phyloP scores from a whole-genome alignment of 345 rosid species.

The Syzygium aqueum region DNA sequence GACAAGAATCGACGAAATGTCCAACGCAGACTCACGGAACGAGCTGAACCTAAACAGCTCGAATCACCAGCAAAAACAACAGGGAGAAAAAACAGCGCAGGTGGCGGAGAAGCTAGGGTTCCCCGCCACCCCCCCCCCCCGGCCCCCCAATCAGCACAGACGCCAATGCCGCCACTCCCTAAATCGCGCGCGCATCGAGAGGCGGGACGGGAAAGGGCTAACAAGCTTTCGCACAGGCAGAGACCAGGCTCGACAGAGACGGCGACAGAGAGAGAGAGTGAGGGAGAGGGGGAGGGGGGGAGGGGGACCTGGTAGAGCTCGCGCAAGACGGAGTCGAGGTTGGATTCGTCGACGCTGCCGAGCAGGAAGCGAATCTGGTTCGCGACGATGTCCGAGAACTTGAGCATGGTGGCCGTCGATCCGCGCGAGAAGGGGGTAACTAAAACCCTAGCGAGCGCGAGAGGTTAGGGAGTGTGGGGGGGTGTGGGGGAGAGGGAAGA shows the following conservation, averaged over 20 bases:
- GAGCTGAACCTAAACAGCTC: neutral
- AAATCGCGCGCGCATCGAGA: neutral
- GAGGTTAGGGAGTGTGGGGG: no score
- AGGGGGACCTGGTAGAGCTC: slow-evolving; percentile 54
- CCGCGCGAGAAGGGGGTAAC: no score
- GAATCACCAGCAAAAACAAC: neutral
- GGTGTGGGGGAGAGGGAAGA: no score
- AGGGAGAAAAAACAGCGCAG: neutral
- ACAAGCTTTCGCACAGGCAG: neutral
- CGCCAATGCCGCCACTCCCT: neutral
- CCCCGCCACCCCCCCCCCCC: neutral
- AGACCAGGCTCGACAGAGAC: neutral
- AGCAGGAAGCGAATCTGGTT: slow-evolving; percentile 69
- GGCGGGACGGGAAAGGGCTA: neutral
- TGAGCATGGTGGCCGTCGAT: slow-evolving; percentile 27
- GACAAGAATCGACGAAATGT: neutral
- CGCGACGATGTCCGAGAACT: slow-evolving; percentile 36
- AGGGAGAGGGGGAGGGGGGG: neutral
- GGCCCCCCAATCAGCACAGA: neutral
- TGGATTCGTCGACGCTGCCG: slow-evolving; percentile 43
- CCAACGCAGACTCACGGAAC: neutral
- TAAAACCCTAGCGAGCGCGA: no score
- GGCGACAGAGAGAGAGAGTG: neutral
- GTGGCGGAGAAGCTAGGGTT: neutral
- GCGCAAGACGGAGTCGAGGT: slow-evolving; percentile 42